Conservation (phyloP, 257 asterid species). For the Osmanthus fragrans region DNA sequence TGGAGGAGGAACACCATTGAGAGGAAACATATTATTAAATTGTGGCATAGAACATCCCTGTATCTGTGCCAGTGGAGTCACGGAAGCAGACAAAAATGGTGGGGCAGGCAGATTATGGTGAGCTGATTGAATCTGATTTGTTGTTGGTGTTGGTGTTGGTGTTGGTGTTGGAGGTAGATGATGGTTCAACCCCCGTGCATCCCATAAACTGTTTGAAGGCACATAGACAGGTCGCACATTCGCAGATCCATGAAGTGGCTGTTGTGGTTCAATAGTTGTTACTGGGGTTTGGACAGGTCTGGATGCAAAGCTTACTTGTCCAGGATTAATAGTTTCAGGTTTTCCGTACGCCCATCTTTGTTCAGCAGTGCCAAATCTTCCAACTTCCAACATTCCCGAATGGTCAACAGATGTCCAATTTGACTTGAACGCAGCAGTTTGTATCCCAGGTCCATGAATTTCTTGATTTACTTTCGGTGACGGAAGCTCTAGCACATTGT, state of each 20-base stretch:
- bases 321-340: slow-evolving; percentile 50
- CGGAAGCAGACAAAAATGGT: slow-evolving; percentile 81
- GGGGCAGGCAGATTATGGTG: slow-evolving; percentile 59
- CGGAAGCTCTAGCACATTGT: slow-evolving; percentile 51
- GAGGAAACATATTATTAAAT: slow-evolving; percentile 62
- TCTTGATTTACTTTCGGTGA: slow-evolving; percentile 77
- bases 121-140: slow-evolving; percentile 46
- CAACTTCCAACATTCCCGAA: slow-evolving; percentile 56
- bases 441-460: slow-evolving; percentile 50
- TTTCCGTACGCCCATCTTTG: slow-evolving; percentile 49
- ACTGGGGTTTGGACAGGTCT: slow-evolving; percentile 45
- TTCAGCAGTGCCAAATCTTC: slow-evolving; percentile 36
- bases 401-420: slow-evolving; percentile 49
- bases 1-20: slow-evolving; percentile 62
- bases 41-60: slow-evolving; percentile 62
- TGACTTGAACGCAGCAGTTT: slow-evolving; percentile 54
- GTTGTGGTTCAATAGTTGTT: slow-evolving; percentile 56
- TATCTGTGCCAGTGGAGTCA: slow-evolving; percentile 64
- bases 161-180: slow-evolving; percentile 35
- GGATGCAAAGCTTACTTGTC: slow-evolving; percentile 46
- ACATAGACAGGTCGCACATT: slow-evolving; percentile 58
- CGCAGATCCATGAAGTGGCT: slow-evolving; percentile 54
- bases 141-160: slow-evolving; percentile 8
- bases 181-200: slow-evolving; percentile 57
- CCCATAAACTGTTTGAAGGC: slow-evolving; percentile 72